Conservation (phyloP, 306 rosid species). For the Fagus sylvatica region DNA sequence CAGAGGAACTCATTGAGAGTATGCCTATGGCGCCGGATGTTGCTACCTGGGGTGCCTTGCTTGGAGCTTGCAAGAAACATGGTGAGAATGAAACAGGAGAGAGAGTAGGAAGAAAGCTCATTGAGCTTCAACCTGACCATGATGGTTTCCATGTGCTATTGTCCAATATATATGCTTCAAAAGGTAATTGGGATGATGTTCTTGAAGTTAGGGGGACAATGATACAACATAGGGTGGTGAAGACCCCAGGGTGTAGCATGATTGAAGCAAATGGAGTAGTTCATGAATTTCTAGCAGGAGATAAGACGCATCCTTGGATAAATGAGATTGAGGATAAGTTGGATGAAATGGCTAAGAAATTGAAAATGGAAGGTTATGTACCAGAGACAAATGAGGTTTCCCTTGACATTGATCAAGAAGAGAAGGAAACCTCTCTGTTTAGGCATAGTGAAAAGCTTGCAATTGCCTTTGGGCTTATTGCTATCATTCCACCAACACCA, state of each 20-base stretch:
- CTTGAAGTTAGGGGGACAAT: conserved; percentile 62
- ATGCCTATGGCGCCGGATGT: conserved; percentile 82
- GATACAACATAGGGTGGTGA: conserved; percentile 64
- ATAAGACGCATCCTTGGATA: conserved; percentile 58
- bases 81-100: conserved; percentile 65
- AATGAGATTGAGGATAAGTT: conserved; percentile 63
- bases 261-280: conserved; percentile 70
- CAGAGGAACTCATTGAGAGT: conserved; percentile 65
- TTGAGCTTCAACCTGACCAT: conserved; percentile 74
- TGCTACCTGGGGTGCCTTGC: conserved; percentile 87
- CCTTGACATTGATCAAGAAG: conserved; percentile 75
- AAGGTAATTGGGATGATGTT: conserved; percentile 74
- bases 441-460: conserved; percentile 85
- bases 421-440: conserved; percentile 66
- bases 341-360: conserved; percentile 55
- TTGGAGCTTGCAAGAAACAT: conserved; percentile 80
- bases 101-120: conserved; percentile 73
- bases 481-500: conserved; percentile 53
- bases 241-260: conserved; percentile 81
- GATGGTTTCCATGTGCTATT: conserved; percentile 74
- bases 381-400: conserved; percentile 69
- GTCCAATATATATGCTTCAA: conserved; percentile 82
- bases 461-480: conserved; percentile 72
- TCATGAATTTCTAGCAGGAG: conserved; percentile 80
- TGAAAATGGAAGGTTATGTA: conserved; percentile 71